These are phyloP conservation scores for Pseudogymnoascus sp. DNA, from an alignment of 2,329 filamentous ascomycete species.

Conservation along the genomic window DNA sequence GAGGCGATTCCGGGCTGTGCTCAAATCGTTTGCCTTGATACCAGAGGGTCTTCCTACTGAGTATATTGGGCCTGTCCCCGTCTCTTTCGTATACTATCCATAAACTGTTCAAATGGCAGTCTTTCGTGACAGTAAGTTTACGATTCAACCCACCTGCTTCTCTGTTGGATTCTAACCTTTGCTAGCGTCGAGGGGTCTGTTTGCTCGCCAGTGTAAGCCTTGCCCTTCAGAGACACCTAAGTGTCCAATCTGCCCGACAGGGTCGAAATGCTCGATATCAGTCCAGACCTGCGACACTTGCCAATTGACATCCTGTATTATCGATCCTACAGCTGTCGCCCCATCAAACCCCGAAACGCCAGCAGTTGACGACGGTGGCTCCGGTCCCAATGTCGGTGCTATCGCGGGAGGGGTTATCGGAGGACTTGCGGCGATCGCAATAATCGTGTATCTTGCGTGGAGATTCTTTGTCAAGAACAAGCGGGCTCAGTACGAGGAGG, in stretches of 20 bases:
- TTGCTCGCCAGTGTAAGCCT: background rate
- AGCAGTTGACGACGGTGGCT: slow-evolving; percentile 27
- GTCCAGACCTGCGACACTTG: slow-evolving; percentile 52
- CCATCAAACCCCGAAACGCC: slow-evolving; percentile 19
- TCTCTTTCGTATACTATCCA: background rate
- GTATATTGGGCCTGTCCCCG: background rate
- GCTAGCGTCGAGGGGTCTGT: background rate
- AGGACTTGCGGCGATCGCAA: slow-evolving; percentile 65
- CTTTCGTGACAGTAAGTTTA: background rate
- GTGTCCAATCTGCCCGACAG: slow-evolving; percentile 49
- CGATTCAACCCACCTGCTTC: background rate
- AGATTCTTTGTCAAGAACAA: slow-evolving; percentile 77
- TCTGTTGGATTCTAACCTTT: background rate
- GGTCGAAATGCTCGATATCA: slow-evolving; percentile 50
- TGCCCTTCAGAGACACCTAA: slow-evolving; percentile 44
- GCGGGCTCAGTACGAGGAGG: slow-evolving; percentile 55
- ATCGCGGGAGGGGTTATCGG: slow-evolving; percentile 90
- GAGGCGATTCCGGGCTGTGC: background rate
- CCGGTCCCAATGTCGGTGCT: slow-evolving; percentile 63
- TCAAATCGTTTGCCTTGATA: slow-evolving; percentile 1
- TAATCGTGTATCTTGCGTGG: slow-evolving; percentile 74
- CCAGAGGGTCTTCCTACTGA: background rate
- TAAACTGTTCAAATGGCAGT: background rate
- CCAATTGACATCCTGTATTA: slow-evolving; percentile 47
- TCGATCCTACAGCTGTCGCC: slow-evolving; percentile 28